phyloP scores from a whole-genome alignment of 495 filamentous ascomycete genomes.

The Annulohypoxylon maeteangense region DNA sequence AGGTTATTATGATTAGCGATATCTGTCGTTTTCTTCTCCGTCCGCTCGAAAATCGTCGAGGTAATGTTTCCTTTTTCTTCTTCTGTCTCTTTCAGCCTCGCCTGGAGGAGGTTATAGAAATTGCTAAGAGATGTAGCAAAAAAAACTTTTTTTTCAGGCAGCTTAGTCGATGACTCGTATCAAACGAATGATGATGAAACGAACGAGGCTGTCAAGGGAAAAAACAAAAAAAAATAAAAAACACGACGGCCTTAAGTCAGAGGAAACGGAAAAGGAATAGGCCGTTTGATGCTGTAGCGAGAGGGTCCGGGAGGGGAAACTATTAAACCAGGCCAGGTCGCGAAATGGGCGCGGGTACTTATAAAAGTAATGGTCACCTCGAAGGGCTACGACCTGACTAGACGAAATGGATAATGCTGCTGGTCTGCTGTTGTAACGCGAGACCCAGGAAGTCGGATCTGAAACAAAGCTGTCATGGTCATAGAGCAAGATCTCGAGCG shows the following conservation, averaged over 20 bases:
- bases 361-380: conserved; percentile 43
- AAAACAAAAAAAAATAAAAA: conserved; percentile 39
- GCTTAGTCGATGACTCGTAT: conserved; percentile 51
- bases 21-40: conserved; percentile 18
- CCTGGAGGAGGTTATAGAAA: conserved; percentile 35
- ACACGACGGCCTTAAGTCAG: conserved; percentile 38
- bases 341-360: conserved; percentile 50
- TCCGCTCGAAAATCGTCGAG: conserved; percentile 9
- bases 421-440: conserved; percentile 39
- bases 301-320: conserved; percentile 47
- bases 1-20: conserved; percentile 41
- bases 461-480: conserved; percentile 54
- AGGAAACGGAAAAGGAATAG: conserved; percentile 47
- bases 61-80: conserved; percentile 14
- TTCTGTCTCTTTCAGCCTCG: conserved; percentile 37
- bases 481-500: conserved; percentile 49
- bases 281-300: conserved; percentile 50
- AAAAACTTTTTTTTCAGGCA: conserved; percentile 24
- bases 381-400: conserved; percentile 25
- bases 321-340: conserved; percentile 47
- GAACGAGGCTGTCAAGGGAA: conserved; percentile 44
- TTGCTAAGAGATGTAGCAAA: conserved; percentile 25
- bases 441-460: conserved; percentile 51
- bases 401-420: conserved; percentile 36
- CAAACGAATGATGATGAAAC: conserved; percentile 58